These are phyloP conservation scores for Penicillium subrubescens DNA, from an alignment of 495 filamentous ascomycete genomes.

Conservation along the genomic window DNA sequence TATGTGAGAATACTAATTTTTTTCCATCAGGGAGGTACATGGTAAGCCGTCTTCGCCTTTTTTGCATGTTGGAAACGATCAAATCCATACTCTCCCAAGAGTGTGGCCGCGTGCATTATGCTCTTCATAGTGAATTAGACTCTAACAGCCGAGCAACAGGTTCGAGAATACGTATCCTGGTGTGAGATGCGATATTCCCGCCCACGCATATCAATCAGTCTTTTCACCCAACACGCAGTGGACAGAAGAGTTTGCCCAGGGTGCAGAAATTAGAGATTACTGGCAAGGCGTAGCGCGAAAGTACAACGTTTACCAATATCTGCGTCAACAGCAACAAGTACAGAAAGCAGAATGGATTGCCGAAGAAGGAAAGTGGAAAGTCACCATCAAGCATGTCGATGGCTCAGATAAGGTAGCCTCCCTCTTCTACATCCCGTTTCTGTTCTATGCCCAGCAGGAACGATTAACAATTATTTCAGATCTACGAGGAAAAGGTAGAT, in stretches of 20 bases:
- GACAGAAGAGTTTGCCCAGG: constrained; percentile 65
- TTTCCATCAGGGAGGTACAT: constrained; percentile 51
- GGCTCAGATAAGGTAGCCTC: constrained; percentile 33
- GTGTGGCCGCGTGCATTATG: neutral
- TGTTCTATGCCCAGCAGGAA: too few relatives aligned
- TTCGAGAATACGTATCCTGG: constrained; percentile 62
- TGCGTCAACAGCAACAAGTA: constrained; percentile 53
- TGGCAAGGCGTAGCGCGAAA: constrained; percentile 62
- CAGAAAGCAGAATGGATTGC: constrained; percentile 57
- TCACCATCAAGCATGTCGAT: constrained; percentile 43
- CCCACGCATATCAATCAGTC: constrained; percentile 69
- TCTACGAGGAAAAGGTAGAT: constrained; percentile 57
- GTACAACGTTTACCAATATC: constrained; percentile 60
- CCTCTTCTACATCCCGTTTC: too few relatives aligned
- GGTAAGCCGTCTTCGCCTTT: constrained; percentile 23
- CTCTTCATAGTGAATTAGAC: neutral
- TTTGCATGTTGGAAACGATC: neutral
- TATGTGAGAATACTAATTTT: neutral
- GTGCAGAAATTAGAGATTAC: constrained; percentile 66
- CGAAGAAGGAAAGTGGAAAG: constrained; percentile 52
- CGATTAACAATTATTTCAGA: constrained; percentile 20
- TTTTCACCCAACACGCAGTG: constrained; percentile 69
- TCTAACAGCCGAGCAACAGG: constrained; percentile 19
- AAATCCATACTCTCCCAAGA: too few relatives aligned
- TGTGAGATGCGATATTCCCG: constrained; percentile 65